Conservation (phyloP, 2,329 filamentous ascomycete genomes). For the Geosmithia putterillii region DNA sequence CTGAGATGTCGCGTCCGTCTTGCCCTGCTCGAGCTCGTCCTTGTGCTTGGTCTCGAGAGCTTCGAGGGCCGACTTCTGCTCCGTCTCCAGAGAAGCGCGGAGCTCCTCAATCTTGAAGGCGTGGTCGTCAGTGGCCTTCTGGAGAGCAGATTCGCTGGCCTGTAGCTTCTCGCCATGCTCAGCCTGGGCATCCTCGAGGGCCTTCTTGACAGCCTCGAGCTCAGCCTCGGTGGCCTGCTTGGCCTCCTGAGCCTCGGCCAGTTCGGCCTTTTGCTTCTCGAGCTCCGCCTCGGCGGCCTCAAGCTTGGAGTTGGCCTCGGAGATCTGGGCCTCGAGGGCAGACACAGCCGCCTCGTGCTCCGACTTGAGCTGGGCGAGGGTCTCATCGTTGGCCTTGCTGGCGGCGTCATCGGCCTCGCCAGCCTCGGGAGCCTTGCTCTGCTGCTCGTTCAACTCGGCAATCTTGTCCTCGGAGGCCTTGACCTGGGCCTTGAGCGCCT, state of each 20-base stretch:
- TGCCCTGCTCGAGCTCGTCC: conserved; percentile 33
- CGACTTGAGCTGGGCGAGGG: conserved; percentile 34
- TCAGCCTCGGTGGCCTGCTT: conserved; percentile 36
- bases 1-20: conserved; percentile 29
- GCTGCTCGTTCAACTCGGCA: conserved; percentile 37
- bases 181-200: conserved; percentile 29
- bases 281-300: conserved; percentile 37
- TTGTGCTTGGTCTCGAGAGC: conserved; percentile 41
- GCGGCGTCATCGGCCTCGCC: conserved; percentile 23
- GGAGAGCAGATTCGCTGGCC: conserved; percentile 17
- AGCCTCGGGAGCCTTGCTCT: conserved; percentile 25
- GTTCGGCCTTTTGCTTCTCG: conserved; percentile 33
- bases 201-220: conserved; percentile 33
- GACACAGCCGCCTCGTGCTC: conserved; percentile 36
- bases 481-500: conserved; percentile 43
- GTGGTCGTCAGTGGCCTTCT: conserved; percentile 32
- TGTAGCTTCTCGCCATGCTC: conserved; percentile 20
- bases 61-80: conserved; percentile 35
- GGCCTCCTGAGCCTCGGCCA: conserved; percentile 32
- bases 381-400: conserved; percentile 26
- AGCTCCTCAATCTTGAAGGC: conserved; percentile 35
- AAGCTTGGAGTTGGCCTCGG: conserved; percentile 37
- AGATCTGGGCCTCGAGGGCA: conserved; percentile 31
- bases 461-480: conserved; percentile 43
- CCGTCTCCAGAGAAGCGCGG: conserved; percentile 32